Evolutionary conservation across 768 basidiomycete genomes (phyloP), one percentile per base, ranked within the genome.

Genomic region (Collybiopsis confluens): DNA sequence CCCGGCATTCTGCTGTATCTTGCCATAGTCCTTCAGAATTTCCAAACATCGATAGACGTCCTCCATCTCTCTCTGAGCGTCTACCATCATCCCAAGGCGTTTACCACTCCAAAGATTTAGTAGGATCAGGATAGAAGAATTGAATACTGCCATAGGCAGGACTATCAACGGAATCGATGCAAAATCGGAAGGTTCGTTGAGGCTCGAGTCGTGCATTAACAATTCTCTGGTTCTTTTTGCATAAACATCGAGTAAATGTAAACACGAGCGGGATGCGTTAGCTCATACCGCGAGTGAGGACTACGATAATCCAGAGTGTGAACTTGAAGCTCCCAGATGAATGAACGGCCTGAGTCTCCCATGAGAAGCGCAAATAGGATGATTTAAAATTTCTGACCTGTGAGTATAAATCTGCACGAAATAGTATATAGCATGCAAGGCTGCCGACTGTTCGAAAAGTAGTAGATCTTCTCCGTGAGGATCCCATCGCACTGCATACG

Each of bases 331-430:
- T 16, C 55, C 40, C 18, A 56, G 51, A 57, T 67, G 81, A 49
- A 85, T 79, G 68, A 83, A 85, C 4, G 81, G 81, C 27, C 85
- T 72, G 62, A 85, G 85, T 44, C 83, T 72, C 35, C 24, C 38
- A 30, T 41, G 26, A n/a, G n/a, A 27, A 28, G 45, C 15, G 30
- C 24, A 23, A 10, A n/a, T 6, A 7, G 24, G n/a, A 23, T 16
- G n/a, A 40, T 40, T 16, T 9, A 20, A 40, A 40, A 16, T 5
- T 16, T 16, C 11, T 45, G 8, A n/a, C n/a, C 23, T 26, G 26
- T 27, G 11, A 45, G 75, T 62, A 48, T 75, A 64, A 60, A 85
- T 83, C 62, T 77, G 70, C 21, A 64, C 47, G 11, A 70, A 68
- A 60, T 80, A 80, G 62, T 76, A 80, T 9, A 13, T 26, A 15